A percentile compares a stretch with the other conserved stretches of the same genome.
Conservation (phyloP, 768 basidiomycete species). For the Panus rudis region DNA sequence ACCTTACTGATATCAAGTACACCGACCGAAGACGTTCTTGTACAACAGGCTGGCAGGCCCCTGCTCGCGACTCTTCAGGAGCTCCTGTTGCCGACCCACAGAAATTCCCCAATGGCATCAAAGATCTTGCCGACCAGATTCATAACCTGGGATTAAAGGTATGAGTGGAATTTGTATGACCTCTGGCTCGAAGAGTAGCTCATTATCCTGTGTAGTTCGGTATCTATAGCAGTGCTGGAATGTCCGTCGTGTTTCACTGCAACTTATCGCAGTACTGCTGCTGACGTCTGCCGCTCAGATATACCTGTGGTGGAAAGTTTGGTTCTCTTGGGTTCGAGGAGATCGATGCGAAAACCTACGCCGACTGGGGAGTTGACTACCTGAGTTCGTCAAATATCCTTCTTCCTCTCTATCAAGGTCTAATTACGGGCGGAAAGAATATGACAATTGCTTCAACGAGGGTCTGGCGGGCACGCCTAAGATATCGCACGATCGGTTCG, state of each 20-base stretch:
- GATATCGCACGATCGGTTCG: conserved; percentile 30
- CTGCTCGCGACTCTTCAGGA: conserved; percentile 24
- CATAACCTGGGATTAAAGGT: conserved; percentile 29
- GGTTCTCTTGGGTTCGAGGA: conserved; percentile 34
- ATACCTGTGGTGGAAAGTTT: conserved; percentile 30
- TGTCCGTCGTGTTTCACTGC: conserved; percentile 11
- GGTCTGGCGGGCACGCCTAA: conserved; percentile 28
- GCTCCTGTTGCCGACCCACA: conserved; percentile 24
- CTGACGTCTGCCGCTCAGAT: conserved; percentile 10
- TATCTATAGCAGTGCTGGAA: conserved; percentile 30
- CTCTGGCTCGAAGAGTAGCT: too few species aligned
- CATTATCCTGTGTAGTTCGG: conserved; percentile 21
- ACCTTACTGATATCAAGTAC: not conserved
- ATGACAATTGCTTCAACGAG: conserved; percentile 36
- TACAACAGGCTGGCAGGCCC: conserved; percentile 26
- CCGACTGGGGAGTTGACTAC: conserved; percentile 32
- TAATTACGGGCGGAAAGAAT: conserved; percentile 15
- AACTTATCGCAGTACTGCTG: not conserved
- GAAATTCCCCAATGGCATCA: conserved; percentile 27
- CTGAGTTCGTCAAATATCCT: conserved; percentile 18
- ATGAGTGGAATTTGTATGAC: too few species aligned
- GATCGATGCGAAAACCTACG: conserved; percentile 34
- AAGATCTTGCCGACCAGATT: conserved; percentile 25
- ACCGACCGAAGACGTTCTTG: not conserved
- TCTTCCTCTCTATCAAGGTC: not conserved